Conservation (phyloP, 2,329 filamentous ascomycete species). For the Cladosporium sp. region DNA sequence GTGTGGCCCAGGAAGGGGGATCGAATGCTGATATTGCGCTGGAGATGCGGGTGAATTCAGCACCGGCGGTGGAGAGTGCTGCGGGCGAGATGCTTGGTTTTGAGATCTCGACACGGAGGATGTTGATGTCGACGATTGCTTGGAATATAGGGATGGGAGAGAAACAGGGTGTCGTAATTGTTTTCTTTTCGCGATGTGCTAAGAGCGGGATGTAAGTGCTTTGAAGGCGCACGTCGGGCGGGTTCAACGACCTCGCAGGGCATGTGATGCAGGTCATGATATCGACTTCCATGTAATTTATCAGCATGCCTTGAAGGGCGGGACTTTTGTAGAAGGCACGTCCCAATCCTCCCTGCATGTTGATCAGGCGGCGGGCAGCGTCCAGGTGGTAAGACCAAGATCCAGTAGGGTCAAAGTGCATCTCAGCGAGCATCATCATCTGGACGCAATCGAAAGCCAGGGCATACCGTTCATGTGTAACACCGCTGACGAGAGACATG, state of each 20-base stretch:
- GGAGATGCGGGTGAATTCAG: neutral
- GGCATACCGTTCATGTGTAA: neutral
- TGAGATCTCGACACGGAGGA: neutral
- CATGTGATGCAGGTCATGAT: neutral
- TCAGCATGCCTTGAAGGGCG: neutral
- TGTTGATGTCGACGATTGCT: neutral
- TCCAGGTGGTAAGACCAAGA: neutral
- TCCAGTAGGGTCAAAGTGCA: neutral
- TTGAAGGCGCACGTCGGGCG: neutral
- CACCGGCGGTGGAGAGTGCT: too few relatives aligned
- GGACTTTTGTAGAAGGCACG: neutral
- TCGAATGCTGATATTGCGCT: neutral
- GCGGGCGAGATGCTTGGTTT: neutral
- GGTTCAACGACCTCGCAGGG: neutral
- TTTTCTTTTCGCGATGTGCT: neutral
- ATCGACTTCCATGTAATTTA: neutral
- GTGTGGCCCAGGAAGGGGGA: neutral
- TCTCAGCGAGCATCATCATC: neutral
- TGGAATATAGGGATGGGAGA: neutral
- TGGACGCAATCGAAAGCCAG: neutral
- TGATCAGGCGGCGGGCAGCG: neutral
- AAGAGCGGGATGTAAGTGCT: neutral
- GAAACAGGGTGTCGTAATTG: neutral
- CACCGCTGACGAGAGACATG: neutral
- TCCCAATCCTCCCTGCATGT: neutral